Conservation (phyloP, 1,139 yeast genomes). For the Candida smagusa region DNA sequence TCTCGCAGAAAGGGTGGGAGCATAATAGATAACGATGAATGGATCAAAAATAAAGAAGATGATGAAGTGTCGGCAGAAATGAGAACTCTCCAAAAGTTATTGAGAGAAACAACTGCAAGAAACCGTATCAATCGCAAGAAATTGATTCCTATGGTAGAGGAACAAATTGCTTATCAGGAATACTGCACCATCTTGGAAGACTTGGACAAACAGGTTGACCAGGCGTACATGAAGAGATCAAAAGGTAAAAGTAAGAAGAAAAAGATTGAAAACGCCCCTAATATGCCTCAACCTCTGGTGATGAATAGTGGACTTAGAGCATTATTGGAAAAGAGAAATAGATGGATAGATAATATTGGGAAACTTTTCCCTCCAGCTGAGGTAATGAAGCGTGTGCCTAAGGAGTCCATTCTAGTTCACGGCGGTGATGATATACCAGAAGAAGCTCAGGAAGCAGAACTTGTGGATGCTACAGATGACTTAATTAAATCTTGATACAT, state of each 20-base stretch:
- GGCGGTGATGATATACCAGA: slow-evolving; percentile 31
- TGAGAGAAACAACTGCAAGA: slow-evolving; percentile 56
- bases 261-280: slow-evolving; percentile 44
- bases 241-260: slow-evolving; percentile 81
- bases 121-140: slow-evolving; percentile 68
- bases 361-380: slow-evolving; percentile 70
- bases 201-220: slow-evolving; percentile 94
- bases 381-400: slow-evolving; percentile 74
- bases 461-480: slow-evolving; percentile 3
- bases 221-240: slow-evolving; percentile 80
- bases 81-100: slow-evolving; percentile 65
- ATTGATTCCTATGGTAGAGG: slow-evolving; percentile 75
- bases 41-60: slow-evolving; percentile 84
- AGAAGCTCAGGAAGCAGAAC: slow-evolving; percentile 3
- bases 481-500: slow-evolving; percentile 2
- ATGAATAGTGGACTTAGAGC: slow-evolving; percentile 77
- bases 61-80: slow-evolving; percentile 91
- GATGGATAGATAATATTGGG: slow-evolving; percentile 91
- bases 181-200: slow-evolving; percentile 87
- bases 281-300: slow-evolving; percentile 44
- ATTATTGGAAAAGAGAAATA: slow-evolving; percentile 74
- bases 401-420: slow-evolving; percentile 48
- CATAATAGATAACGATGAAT: slow-evolving; percentile 62
- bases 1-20: slow-evolving; percentile 15
- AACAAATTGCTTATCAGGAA: slow-evolving; percentile 94